Base-by-base conservation (phyloP, 768 basidiomycete species). In the Leucocoprinus sp. region DNA sequence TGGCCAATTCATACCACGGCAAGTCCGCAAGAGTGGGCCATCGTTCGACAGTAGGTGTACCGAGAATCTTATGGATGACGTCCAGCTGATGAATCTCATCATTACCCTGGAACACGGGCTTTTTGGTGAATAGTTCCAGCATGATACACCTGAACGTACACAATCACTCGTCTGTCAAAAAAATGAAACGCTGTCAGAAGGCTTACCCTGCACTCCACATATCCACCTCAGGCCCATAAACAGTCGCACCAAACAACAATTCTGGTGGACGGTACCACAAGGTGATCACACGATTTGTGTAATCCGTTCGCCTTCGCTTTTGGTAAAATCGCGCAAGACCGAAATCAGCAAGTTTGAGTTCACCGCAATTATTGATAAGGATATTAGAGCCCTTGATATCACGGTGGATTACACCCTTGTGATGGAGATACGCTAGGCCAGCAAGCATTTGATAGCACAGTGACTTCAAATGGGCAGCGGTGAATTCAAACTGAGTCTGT, bases 381-480 rank as follows among this genome's bases (percentile, higher is more conserved):
- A 99, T 99, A 59, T 99, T 99, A 4, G 93, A 96, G 15, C 96
- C 95, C 63, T 99, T 99, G 65, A 99, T 92, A 64, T 99, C 96
- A 15, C 96, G 84, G 61, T 99, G 96, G 45, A 99, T 88, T 51
- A 99, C 90, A 4, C 89, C 87, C 58, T 92, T 90, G 62, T 85
- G 86, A 61, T 99, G 96, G 24, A 99, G 79, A 63, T 98, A 98
- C 18, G 87, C 86, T 28, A 99, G 70, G 1, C 96, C 96, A 8
- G 82, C 75, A 34, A 99, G 81, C 89, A 99, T 96, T 65, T 99
- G 96, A 50, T 81, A 76, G 60, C 87, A 93, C 42, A 99, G 76
- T 0, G 93, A 96, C 70, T 99, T 99, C 33, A 98, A 71, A 62
- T 99, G 86, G 17, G 87, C 90, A 17, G 81, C 76, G 0, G 78